Percentiles rank a stretch among this genome's conserved stretches.
These are phyloP conservation scores for Ogataea saltuana DNA, from an alignment of 805 yeast genomes.

Conservation along the genomic window DNA sequence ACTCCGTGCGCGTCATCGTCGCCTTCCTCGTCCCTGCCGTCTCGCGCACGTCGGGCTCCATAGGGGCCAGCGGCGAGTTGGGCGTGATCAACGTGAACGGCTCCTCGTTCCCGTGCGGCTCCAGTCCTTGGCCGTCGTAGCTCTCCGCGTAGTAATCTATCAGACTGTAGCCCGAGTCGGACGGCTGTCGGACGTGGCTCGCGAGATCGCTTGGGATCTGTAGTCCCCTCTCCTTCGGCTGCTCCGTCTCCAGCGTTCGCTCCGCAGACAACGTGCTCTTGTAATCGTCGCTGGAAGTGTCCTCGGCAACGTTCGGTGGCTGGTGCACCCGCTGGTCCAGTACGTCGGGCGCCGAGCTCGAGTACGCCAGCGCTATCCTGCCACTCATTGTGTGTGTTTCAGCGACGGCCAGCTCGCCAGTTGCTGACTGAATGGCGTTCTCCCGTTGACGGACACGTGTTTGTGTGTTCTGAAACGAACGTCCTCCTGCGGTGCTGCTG, in stretches of 20 bases:
- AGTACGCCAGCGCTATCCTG: constrained; percentile 3
- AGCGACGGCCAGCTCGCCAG: too few species aligned
- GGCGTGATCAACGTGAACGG: constrained; percentile 21
- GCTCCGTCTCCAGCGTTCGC: constrained; percentile 4
- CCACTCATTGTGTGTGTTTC: too few species aligned
- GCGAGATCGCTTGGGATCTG: neutral
- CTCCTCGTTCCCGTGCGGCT: constrained; percentile 11
- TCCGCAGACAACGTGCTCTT: neutral
- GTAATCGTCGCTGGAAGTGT: neutral
- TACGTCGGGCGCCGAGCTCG: constrained; percentile 12
- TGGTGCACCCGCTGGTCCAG: constrained; percentile 3
- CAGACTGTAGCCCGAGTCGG: constrained; percentile 24
- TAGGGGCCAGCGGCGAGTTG: neutral
- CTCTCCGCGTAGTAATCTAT: constrained; percentile 23
- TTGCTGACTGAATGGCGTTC: too few species aligned
- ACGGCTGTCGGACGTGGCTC: constrained; percentile 16
- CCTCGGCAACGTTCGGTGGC: neutral
- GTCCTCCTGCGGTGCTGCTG: too few species aligned
- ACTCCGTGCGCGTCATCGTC: constrained; percentile 27
- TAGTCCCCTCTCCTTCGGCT: neutral
- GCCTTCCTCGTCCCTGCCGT: constrained; percentile 8
- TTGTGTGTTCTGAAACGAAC: too few species aligned
- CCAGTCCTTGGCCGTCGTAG: constrained; percentile 6
- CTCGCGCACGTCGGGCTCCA: too few species aligned
- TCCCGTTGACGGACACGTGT: too few species aligned